Evolutionary conservation across 2,329 filamentous ascomycete species (phyloP), one percentile per base, ranked within the genome.

Genomic region (Mariannaea elegans): DNA sequence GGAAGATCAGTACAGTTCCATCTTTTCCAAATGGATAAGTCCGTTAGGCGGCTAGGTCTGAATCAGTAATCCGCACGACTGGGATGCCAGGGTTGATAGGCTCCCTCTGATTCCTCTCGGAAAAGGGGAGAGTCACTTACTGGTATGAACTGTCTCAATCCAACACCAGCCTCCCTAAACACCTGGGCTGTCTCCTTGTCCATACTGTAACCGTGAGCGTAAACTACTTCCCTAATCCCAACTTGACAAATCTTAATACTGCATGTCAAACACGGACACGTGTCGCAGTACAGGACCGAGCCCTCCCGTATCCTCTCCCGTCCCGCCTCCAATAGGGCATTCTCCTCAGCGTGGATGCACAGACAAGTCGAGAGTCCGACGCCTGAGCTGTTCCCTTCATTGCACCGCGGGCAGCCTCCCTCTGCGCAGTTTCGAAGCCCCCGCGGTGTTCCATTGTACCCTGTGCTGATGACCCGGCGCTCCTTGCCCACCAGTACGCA

Each of bases 201-300:
- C 90, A 99, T 97, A 74, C 94, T 94, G 75, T 99, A 99, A 23
- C 91, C 88, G 73, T 96, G 90, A 65, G 88, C 94, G 72, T 97
- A 99, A 13, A 99, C 94, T 13, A 99, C 95, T 81, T 99, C 95
- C 39, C 87, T 88, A 66, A 99, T 97, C 16, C 95, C 95, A 7
- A 98, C 93, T 79, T 99, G 95, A 19, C 93, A 92, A 72, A 99
- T 98, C 81, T 99, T 99, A 81, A 99, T 97, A 71, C 93, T 97
- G 77, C 95, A 99, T 2, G 95, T 99, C 75, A 99, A 81, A 75
- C 95, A 99, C 4, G 95, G 95, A 76, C 95, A 99, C 67, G 94
- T 97, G 74, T 97, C 92, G 77, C 94, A 97, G 78, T 97, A 99
- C 23, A 99, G 80, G 48, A 93, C 91, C 34, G 91, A 87, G 4